phyloP scores from a whole-genome alignment of 2,329 filamentous ascomycete species.

The Diaporthe sp. region DNA sequence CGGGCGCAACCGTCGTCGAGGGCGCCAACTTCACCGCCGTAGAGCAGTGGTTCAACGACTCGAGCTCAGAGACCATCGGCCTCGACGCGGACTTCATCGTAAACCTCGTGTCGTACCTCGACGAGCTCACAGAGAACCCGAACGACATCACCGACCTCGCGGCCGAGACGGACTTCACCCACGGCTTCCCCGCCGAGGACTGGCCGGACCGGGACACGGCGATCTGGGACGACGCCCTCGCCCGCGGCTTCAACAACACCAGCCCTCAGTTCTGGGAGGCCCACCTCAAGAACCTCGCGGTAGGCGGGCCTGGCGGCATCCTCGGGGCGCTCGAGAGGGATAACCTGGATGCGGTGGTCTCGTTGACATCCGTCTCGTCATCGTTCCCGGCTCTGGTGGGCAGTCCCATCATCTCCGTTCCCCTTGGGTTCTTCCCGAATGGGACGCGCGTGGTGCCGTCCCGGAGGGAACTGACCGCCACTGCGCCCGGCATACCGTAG shows the following conservation, averaged over 20 bases:
- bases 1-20: constrained; percentile 70
- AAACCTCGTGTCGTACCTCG: constrained; percentile 67
- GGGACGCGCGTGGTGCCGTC: constrained; percentile 15
- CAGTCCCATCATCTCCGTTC: constrained; percentile 31
- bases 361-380: constrained; percentile 23
- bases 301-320: constrained; percentile 69
- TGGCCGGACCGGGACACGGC: constrained; percentile 70
- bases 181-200: constrained; percentile 61
- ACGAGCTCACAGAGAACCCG: constrained; percentile 66
- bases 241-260: constrained; percentile 64
- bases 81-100: constrained; percentile 69
- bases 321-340: constrained; percentile 52
- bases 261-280: constrained; percentile 65
- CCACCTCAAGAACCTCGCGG: constrained; percentile 63
- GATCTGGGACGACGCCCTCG: constrained; percentile 65
- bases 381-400: constrained; percentile 30
- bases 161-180: constrained; percentile 65
- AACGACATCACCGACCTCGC: constrained; percentile 62
- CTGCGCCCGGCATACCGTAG: constrained; percentile 25
- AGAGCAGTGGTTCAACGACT: constrained; percentile 45
- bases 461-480: neutral
- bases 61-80: constrained; percentile 23
- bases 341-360: constrained; percentile 34
- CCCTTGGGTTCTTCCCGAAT: constrained; percentile 4
- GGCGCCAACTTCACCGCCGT: constrained; percentile 58